A percentile compares a stretch with the other conserved stretches of the same genome.
phyloP scores from a whole-genome alignment of 2,329 filamentous ascomycete species.

The Raffaelea arxii region DNA sequence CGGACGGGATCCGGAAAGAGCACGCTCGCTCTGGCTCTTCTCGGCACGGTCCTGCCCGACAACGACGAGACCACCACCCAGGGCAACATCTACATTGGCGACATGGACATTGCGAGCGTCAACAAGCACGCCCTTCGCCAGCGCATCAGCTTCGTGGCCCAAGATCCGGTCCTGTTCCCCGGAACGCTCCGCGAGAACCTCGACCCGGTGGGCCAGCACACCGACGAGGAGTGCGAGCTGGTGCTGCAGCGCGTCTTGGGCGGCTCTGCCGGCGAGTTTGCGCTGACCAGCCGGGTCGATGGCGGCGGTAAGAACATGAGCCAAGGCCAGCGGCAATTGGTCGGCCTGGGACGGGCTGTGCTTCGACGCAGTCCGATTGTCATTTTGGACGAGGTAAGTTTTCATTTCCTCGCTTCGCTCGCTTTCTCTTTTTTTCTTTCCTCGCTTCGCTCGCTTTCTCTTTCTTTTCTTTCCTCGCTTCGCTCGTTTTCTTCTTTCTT shows the following conservation, averaged over 20 bases:
- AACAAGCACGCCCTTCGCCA: slow-evolving; percentile 46
- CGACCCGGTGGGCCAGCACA: slow-evolving; percentile 53
- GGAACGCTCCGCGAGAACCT: slow-evolving; percentile 54
- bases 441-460: too few relatives aligned
- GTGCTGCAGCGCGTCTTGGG: slow-evolving; percentile 53
- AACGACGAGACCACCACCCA: slow-evolving; percentile 17
- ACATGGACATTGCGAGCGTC: slow-evolving; percentile 39
- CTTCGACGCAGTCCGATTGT: slow-evolving; percentile 51
- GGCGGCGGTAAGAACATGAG: slow-evolving; percentile 52
- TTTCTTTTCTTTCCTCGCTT: neutral
- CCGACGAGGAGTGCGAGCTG: slow-evolving; percentile 38
- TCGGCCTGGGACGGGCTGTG: slow-evolving; percentile 50
- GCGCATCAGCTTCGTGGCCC: slow-evolving; percentile 53
- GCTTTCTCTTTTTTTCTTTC: neutral
- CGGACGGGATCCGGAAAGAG: slow-evolving; percentile 84
- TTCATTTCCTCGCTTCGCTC: neutral
- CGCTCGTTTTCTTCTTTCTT: neutral
- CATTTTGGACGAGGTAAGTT: slow-evolving; percentile 43
- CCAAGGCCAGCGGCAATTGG: slow-evolving; percentile 53
- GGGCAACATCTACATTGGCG: slow-evolving; percentile 45
- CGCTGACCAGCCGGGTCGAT: slow-evolving; percentile 41
- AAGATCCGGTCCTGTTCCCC: slow-evolving; percentile 53
- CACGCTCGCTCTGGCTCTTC: slow-evolving; percentile 54
- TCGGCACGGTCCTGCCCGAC: slow-evolving; percentile 44
- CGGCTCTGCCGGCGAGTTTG: slow-evolving; percentile 18